Conservation (phyloP, 306 rosid genomes). For the Pyrus bretschneideri region DNA sequence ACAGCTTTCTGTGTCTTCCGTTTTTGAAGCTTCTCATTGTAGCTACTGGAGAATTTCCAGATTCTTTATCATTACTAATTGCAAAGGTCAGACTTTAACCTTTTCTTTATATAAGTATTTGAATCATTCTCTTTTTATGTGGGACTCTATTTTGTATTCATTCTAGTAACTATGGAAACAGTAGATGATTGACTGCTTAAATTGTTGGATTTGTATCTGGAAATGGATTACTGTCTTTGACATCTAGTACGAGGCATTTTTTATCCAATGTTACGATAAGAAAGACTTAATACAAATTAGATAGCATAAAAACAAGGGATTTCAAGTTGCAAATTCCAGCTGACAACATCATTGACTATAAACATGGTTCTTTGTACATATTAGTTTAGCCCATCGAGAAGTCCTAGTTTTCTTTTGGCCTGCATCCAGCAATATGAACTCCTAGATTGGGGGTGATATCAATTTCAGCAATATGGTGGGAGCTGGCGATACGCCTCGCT, state of each 20-base stretch:
- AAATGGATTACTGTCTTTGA: background rate
- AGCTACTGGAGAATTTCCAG: constrained; percentile 86
- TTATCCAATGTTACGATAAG: background rate
- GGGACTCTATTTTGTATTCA: background rate
- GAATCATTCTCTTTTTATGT: background rate
- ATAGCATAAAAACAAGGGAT: background rate
- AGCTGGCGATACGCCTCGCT: background rate
- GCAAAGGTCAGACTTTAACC: constrained; percentile 57
- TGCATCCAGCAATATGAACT: background rate
- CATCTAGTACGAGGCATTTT: background rate
- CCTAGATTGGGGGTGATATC: background rate
- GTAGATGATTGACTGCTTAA: constrained; percentile 4
- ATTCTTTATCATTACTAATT: constrained; percentile 60
- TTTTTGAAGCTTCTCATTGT: constrained; percentile 78
- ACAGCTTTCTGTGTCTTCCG: constrained; percentile 90
- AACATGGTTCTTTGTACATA: background rate
- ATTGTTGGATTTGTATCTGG: background rate
- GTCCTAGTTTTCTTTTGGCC: background rate
- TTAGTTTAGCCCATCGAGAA: background rate
- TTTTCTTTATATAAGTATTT: constrained; percentile 1
- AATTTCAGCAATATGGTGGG: background rate
- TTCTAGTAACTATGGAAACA: background rate
- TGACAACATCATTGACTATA: background rate
- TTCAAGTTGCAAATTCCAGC: background rate
- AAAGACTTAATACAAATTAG: background rate